These are phyloP conservation scores for Chaetomiaceae sp. DNA, from an alignment of 2,329 filamentous ascomycete species.

Conservation along the genomic window DNA sequence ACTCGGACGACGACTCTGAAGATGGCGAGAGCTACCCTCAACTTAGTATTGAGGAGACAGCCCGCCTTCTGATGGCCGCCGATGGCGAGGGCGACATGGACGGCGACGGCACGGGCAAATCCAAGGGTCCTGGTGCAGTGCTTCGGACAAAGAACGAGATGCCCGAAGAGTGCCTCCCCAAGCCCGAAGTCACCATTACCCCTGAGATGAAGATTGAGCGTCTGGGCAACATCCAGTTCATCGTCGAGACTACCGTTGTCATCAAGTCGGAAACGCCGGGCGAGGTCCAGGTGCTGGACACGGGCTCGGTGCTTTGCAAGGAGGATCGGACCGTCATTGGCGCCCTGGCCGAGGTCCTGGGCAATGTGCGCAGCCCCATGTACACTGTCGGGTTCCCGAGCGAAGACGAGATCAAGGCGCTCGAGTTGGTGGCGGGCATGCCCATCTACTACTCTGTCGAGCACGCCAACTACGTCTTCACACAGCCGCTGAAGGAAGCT, in stretches of 20 bases:
- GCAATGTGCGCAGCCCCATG: conserved; percentile 77
- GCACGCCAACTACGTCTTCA: conserved; percentile 82
- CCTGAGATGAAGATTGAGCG: conserved; percentile 71
- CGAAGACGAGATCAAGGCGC: conserved; percentile 60
- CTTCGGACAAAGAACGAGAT: conserved; percentile 81
- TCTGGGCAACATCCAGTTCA: conserved; percentile 69
- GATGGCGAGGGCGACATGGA: conserved; percentile 79
- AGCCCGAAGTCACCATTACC: conserved; percentile 75
- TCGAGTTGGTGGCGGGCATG: conserved; percentile 64
- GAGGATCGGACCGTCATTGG: conserved; percentile 73
- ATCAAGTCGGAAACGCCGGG: conserved; percentile 75
- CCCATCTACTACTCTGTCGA: conserved; percentile 74
- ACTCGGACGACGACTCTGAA: conserved; percentile 48
- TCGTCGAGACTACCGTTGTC: conserved; percentile 74
- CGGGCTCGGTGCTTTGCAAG: conserved; percentile 76
- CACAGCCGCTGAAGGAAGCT: conserved; percentile 68
- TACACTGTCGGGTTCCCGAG: conserved; percentile 78
- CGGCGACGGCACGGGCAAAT: conserved; percentile 45
- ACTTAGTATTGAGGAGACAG: conserved; percentile 76
- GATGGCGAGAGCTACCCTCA: conserved; percentile 65
- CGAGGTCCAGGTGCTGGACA: conserved; percentile 79
- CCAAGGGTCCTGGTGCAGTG: conserved; percentile 38
- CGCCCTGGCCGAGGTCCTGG: conserved; percentile 78
- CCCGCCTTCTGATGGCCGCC: conserved; percentile 77
- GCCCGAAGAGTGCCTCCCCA: conserved; percentile 58